Conservation (phyloP, 202 grass and related monocot genomes). For the Setaria italica region DNA sequence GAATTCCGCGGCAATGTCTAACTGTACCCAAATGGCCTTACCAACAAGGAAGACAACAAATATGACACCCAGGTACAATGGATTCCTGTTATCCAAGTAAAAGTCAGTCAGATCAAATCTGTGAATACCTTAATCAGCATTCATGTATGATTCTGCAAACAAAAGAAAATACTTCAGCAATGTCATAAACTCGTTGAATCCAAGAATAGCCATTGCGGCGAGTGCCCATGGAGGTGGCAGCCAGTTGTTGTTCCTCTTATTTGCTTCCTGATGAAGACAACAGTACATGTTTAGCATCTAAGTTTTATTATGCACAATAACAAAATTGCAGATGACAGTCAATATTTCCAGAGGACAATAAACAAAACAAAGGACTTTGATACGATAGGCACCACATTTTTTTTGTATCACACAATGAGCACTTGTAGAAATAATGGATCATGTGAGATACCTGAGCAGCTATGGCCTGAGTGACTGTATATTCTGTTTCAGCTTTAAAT, state of each 20-base stretch:
- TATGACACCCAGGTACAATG: slow-evolving; percentile 72
- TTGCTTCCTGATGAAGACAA: slow-evolving; percentile 77
- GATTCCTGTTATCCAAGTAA: slow-evolving; percentile 67
- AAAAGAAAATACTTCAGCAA: slow-evolving; percentile 68
- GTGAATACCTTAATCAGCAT: background rate
- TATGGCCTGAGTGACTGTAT: slow-evolving; percentile 94
- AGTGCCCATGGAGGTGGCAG: slow-evolving; percentile 96
- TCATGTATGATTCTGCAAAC: slow-evolving; percentile 3
- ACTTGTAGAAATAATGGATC: slow-evolving; percentile 14
- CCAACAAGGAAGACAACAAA: slow-evolving; percentile 83
- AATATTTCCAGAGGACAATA: background rate
- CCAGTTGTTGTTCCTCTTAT: slow-evolving; percentile 96
- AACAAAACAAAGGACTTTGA: slow-evolving; percentile 30
- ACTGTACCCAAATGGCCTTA: slow-evolving; percentile 93
- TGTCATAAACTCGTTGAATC: slow-evolving; percentile 98
- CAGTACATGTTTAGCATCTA: slow-evolving; percentile 38
- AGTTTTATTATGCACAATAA: slow-evolving; percentile 42
- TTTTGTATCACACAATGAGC: background rate
- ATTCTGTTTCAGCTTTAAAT: slow-evolving; percentile 95
- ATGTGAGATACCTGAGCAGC: slow-evolving; percentile 78
- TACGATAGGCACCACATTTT: slow-evolving; percentile 13
- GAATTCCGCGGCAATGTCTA: slow-evolving; percentile 73
- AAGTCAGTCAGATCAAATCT: slow-evolving; percentile 37
- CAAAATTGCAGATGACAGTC: background rate
- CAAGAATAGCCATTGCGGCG: slow-evolving; percentile 78